Evolutionary conservation across 768 basidiomycete genomes (phyloP).

Genomic region (Calocera cornea): DNA sequence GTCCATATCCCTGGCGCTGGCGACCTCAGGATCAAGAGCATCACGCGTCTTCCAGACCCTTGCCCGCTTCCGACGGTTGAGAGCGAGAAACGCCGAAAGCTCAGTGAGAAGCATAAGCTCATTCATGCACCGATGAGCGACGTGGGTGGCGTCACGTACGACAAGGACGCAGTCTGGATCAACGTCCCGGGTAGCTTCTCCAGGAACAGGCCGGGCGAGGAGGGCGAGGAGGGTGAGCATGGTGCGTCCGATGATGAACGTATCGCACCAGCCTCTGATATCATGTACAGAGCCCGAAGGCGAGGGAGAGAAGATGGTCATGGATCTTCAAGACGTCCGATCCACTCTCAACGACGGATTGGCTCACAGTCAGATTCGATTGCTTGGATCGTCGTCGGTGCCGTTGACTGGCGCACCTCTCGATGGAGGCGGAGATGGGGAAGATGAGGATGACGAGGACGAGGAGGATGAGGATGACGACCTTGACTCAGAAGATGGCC

Average conservation of each 20-base stretch:
- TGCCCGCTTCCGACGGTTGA: slow-evolving; percentile 87
- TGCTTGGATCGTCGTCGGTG: slow-evolving; percentile 70
- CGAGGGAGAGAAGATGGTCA: slow-evolving; percentile 95
- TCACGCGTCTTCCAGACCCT: slow-evolving; percentile 75
- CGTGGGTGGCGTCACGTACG: slow-evolving; percentile 89
- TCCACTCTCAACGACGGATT: slow-evolving; percentile 75
- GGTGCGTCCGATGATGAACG: slow-evolving; percentile 12
- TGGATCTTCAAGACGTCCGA: slow-evolving; percentile 80
- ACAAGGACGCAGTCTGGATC: slow-evolving; percentile 96
- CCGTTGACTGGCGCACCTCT: slow-evolving; percentile 38
- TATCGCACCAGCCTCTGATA: slow-evolving; percentile 2
- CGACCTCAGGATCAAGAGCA: slow-evolving; percentile 62
- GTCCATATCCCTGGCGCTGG: slow-evolving; percentile 94
- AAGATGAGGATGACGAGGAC: slow-evolving; percentile 25
- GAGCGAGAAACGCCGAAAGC: slow-evolving; percentile 72
- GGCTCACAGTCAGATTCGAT: slow-evolving; percentile 61
- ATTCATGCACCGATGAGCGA: slow-evolving; percentile 99
- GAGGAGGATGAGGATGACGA: slow-evolving; percentile 26
- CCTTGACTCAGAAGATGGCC: slow-evolving; percentile 20
- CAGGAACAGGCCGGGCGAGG: slow-evolving; percentile 28
- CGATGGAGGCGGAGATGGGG: slow-evolving; percentile 20
- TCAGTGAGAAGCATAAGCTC: slow-evolving; percentile 90
- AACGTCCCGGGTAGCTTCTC: slow-evolving; percentile 95
- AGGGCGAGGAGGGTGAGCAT: slow-evolving; percentile 41
- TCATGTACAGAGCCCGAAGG: slow-evolving; percentile 53